Evolutionary conservation across 2,329 filamentous ascomycete species (phyloP), one percentile per base, ranked within the genome.

Genomic region (Cephalotrichum gorgonifer): DNA sequence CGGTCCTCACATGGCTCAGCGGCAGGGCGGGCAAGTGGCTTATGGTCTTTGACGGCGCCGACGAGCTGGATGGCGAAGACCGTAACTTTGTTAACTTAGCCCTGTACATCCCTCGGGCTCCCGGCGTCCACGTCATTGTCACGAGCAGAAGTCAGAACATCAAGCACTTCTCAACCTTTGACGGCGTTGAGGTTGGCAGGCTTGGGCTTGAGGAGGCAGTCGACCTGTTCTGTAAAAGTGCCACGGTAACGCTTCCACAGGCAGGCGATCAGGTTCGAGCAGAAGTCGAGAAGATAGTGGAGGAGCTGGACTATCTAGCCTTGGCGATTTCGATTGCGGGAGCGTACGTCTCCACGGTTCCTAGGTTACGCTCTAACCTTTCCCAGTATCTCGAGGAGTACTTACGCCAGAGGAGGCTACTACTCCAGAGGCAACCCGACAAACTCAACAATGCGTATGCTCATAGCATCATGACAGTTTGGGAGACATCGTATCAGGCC

Each of bases 271-370:
- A n/a, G n/a, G n/a, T n/a, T n/a, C n/a, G n/a, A n/a, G n/a, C n/a
- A n/a, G n/a, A n/a, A n/a, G n/a, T n/a, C n/a, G n/a, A n/a, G n/a
- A n/a, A n/a, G n/a, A n/a, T n/a, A n/a, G n/a, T n/a, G n/a, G n/a
- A n/a, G n/a, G n/a, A n/a, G n/a, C n/a, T n/a, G n/a, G n/a, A n/a
- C n/a, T n/a, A n/a, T n/a, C n/a, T 52, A 31, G 50, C 50, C 12
- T 42, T 52, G 27, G 50, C 50, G 9, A 45, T 52, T 27, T 14
- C 28, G n/a, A 46, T 52, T 20, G 50, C 50, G 14, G 47, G 50
- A 27, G 35, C 31, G 4, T 52, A 52, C 35, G 27, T 52, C 6
- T 49, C 42, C 4, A 27, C 43, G 25, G 38, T 27, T 6, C 50
- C 42, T 4, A 17, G 47, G 50, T 42, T 52, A 20, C 39, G 28